phyloP scores from a whole-genome alignment of 1,139 yeast species.

The Pichia sp. region DNA sequence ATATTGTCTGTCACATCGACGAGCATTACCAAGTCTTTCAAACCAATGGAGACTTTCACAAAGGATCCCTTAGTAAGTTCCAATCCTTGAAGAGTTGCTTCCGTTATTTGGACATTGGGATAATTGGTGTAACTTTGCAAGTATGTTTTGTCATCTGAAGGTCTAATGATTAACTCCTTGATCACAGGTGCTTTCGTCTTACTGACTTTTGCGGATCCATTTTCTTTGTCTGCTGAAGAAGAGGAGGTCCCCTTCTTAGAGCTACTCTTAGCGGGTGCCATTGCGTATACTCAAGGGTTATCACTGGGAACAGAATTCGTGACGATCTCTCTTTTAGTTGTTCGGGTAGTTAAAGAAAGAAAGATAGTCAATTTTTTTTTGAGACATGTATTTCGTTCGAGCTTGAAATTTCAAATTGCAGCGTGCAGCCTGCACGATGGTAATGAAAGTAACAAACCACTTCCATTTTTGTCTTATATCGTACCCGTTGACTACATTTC shows the following conservation, averaged over 20 bases:
- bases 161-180: slow-evolving; percentile 48
- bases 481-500: too few species aligned
- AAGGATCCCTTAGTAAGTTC: slow-evolving; percentile 51
- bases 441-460: too few species aligned
- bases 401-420: too few species aligned
- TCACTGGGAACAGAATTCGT: too few species aligned
- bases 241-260: not conserved
- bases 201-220: slow-evolving; percentile 1
- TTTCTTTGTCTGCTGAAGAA: not conserved
- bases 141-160: slow-evolving; percentile 29
- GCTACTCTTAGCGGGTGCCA: not conserved
- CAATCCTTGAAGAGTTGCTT: slow-evolving; percentile 44
- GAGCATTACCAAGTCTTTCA: slow-evolving; percentile 41
- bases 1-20: slow-evolving; percentile 36
- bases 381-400: too few species aligned
- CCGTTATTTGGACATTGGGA: slow-evolving; percentile 33
- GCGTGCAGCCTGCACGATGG: too few species aligned
- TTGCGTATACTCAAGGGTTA: too few species aligned
- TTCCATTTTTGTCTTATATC: too few species aligned
- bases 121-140: slow-evolving; percentile 34
- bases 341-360: not conserved
- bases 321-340: too few species aligned
- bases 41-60: slow-evolving; percentile 40
- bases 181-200: slow-evolving; percentile 4
- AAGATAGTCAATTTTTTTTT: not conserved